phyloP scores from a whole-genome alignment of 768 basidiomycete genomes.

The Lepiota venenata region DNA sequence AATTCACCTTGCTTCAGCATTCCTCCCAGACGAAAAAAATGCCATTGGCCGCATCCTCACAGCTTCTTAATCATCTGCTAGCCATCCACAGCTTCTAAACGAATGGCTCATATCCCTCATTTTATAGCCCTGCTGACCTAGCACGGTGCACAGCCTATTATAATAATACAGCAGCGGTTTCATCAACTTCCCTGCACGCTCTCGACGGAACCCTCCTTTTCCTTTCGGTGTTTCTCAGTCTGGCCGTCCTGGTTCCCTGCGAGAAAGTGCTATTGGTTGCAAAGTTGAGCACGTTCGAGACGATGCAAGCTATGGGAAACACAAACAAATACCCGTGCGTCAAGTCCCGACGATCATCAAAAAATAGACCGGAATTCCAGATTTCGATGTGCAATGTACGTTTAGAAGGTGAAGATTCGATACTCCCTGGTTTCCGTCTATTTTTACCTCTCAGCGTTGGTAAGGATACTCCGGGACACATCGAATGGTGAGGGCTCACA shows the following conservation, averaged over 20 bases:
- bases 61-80: conserved; percentile 4
- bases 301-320: not conserved
- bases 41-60: conserved; percentile 7
- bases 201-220: not conserved
- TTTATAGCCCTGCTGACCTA: not conserved
- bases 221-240: not conserved
- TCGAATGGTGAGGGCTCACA: conserved; percentile 27
- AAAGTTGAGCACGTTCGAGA: not conserved
- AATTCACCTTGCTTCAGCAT: conserved; percentile 1
- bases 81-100: conserved; percentile 3
- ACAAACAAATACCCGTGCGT: not conserved
- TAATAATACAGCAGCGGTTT: not conserved
- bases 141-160: not conserved
- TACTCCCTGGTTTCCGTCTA: conserved; percentile 20
- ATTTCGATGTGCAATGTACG: not conserved
- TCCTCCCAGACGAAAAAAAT: conserved; percentile 11
- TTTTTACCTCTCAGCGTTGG: not conserved
- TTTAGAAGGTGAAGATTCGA: conserved; percentile 28
- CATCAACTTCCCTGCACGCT: not conserved
- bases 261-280: conserved; percentile 1
- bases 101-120: conserved; percentile 19
- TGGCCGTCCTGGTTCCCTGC: not conserved
- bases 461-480: not conserved
- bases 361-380: not conserved
- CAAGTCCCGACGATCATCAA: not conserved